Base-by-base conservation (phyloP, 352 stramenopile species). In the Pythium insidiosum region DNA sequence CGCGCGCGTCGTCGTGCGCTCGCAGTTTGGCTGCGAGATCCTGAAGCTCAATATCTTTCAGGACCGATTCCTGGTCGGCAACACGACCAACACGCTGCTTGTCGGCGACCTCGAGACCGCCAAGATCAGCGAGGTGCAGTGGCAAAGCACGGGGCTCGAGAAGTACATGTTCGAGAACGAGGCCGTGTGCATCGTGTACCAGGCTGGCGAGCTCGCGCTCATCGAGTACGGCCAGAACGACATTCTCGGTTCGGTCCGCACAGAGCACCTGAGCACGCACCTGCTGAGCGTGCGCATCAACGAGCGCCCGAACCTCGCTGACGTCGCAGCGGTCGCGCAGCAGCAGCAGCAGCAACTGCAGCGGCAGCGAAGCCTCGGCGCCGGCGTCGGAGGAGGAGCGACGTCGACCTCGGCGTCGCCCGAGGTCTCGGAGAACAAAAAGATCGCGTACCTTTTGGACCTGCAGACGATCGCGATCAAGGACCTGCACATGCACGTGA, bases 91-190 rank as follows among this genome's bases (percentile, higher is more conserved):
- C 42, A 97, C 92, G 18, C 58, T 98, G 30, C 64, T 98, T 2
- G 65, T 97, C 0, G 88, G 83, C 5, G 92, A 98, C 53, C 56
- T 98, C 1, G 84, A 96, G 45, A 95, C 83, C 9, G 61, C 65
- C 50, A 96, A 96, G 53, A 69, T 97, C 11, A 95, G 79, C 44
- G 93, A 98, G 52, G 83, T 97, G 18, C 76, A 92, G 48, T 97
- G 89, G 90, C 73, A 88, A 29, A 87, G 72, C 30, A 88, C 73
- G 0, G 84, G 84, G 22, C 50, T 43, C 6, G 90, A 98, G 51
- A 97, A 97, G 59, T 98, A 95, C 63, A 90, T 97, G 64, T 94
- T 98, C 40, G 93, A 98, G 41, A 96, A 95, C 56, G 82, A 88
- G 28, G 85, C 61, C 23, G 84, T 82, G 12, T 96, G 84, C 48